These are phyloP conservation scores for Peziza echinospora DNA, from an alignment of 495 filamentous ascomycete genomes.

Conservation along the genomic window DNA sequence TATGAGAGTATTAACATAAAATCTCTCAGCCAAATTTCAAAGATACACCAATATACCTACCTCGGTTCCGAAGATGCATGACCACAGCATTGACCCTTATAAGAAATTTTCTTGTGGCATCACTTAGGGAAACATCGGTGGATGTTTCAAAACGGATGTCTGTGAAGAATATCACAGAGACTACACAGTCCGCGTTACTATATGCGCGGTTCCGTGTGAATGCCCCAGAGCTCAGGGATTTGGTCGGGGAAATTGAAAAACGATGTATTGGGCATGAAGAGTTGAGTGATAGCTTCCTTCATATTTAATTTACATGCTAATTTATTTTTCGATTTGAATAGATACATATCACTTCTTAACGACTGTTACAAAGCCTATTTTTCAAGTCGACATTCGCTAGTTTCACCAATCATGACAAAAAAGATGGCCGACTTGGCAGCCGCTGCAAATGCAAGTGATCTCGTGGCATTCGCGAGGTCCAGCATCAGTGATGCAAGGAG, in stretches of 20 bases:
- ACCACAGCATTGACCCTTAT: conserved; percentile 60
- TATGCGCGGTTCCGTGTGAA: conserved; percentile 58
- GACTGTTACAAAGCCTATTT: conserved; percentile 16
- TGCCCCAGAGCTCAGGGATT: conserved; percentile 12
- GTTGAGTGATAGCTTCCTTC: conserved; percentile 2
- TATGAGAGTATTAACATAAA: not conserved
- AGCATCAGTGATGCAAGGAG: conserved; percentile 50
- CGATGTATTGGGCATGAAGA: conserved; percentile 16
- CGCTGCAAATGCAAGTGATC: conserved; percentile 42
- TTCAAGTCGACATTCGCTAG: conserved; percentile 17
- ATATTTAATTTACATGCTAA: not conserved
- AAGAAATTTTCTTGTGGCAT: conserved; percentile 62
- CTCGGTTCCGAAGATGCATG: conserved; percentile 44
- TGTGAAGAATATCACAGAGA: conserved; percentile 50
- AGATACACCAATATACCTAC: conserved; percentile 37
- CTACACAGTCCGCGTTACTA: conserved; percentile 49
- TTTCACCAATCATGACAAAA: conserved; percentile 35
- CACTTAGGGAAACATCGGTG: conserved; percentile 44
- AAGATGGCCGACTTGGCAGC: conserved; percentile 45
- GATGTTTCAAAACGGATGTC: conserved; percentile 49
- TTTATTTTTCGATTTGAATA: conserved; percentile 1
- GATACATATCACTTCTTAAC: conserved; percentile 16
- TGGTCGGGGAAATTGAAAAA: conserved; percentile 18
- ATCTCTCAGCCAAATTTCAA: conserved; percentile 8
- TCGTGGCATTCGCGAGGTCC: conserved; percentile 45